These are phyloP conservation scores for Trapa incisa DNA, from an alignment of 345 rosid genomes.

Conservation along the genomic window DNA sequence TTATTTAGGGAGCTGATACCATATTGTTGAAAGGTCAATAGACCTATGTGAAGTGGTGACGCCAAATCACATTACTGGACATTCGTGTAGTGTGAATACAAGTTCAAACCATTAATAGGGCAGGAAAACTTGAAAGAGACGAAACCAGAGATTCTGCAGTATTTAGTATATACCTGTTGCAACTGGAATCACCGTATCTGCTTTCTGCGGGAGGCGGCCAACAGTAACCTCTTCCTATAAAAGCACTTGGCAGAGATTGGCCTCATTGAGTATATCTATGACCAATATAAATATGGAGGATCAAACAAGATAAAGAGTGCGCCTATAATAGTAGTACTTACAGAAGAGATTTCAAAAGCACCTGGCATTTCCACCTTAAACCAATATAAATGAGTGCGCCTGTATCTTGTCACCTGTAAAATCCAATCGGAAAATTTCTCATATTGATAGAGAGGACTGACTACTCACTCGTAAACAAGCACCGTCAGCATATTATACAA, in stretches of 20 bases:
- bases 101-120: neutral
- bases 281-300: neutral
- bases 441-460: neutral
- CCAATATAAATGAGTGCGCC: conserved; percentile 44
- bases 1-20: neutral
- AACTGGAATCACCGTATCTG: conserved; percentile 83
- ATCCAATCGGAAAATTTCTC: no score
- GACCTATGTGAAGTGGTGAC: neutral
- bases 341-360: conserved; percentile 66
- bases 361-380: conserved; percentile 59
- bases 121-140: neutral
- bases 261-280: neutral
- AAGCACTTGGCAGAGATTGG: neutral
- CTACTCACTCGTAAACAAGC: neutral
- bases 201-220: conserved; percentile 69
- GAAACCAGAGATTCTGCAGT: neutral
- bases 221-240: conserved; percentile 52
- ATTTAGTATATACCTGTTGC: conserved; percentile 45
- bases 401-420: conserved; percentile 67
- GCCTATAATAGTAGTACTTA: conserved; percentile 18
- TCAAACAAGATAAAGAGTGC: neutral
- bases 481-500: neutral
- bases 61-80: neutral
- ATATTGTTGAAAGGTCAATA: neutral
- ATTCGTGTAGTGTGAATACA: neutral